Base-by-base conservation (phyloP, 164 flowering plant genomes). In the Euptelea pleiosperma region DNA sequence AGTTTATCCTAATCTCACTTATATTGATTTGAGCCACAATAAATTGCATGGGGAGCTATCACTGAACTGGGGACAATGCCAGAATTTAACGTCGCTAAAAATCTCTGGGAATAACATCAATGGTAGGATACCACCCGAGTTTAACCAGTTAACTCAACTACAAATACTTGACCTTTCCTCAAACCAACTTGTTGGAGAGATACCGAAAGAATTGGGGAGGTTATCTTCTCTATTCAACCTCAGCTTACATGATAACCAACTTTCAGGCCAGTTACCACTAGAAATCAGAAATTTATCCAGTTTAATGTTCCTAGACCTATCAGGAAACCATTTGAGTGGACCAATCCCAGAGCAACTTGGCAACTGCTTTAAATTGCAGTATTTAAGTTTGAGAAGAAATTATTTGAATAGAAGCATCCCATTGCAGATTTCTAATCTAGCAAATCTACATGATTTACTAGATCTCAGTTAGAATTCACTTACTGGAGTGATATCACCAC, bases 391-490 rank as follows among this genome's bases (percentile, higher is more conserved):
- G 28, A 59, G 68, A 21, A 39, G 26, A 12, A n/a, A n/a, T n/a
- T n/a, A n/a, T n/a, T n/a, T n/a, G n/a, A n/a, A n/a, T n/a, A 69
- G 25, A 8, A 26, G 28, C 12, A 53, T 69, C 24, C 60, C 68
- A 1, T 0, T 9, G 15, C 34, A 45, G 30, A 19, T 69, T 5
- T 44, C 56, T 0, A 46, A 26, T 0, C 16, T 63, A 6, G 7
- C 6, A 0, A 18, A 6, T 6, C 49, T 69, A n/a, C n/a, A n/a
- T 1, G 18, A 53, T 16, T n/a, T 36, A 11, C 43, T 73, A 0
- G 77, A 70, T 50, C 58, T 73, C 6, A 73, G 77, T 30, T 26
- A 44, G 2, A 73, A 73, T 29, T 9, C 18, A 4, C 56, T 72
- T 4, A 24, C 5, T 1, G 72, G 72, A 25, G n/a, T n/a, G n/a